phyloP scores from a whole-genome alignment of 225 moss, liverwort and hornwort species.

The Sphagnum contortum region DNA sequence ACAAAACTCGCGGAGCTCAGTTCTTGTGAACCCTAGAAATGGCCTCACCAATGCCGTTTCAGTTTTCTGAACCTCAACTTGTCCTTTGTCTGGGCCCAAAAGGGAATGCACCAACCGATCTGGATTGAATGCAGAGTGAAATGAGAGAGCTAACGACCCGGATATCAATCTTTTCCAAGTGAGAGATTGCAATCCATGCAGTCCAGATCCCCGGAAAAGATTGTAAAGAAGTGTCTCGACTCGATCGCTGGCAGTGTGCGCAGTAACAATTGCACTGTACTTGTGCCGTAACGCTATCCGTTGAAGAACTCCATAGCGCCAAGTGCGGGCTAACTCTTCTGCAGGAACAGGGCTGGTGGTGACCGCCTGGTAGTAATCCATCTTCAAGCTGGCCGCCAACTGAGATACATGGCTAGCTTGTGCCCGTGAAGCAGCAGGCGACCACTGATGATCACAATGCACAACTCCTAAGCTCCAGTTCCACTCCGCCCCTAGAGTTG shows the following conservation, averaged over 20 bases:
- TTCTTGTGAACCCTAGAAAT: constrained; percentile 67
- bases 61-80: neutral
- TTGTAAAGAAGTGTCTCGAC: constrained; percentile 79
- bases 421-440: constrained; percentile 35
- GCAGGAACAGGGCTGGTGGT: constrained; percentile 46
- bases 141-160: constrained; percentile 29
- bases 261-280: constrained; percentile 59
- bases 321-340: constrained; percentile 59
- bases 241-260: constrained; percentile 84
- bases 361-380: constrained; percentile 69
- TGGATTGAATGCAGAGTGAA: constrained; percentile 32
- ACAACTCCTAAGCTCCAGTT: constrained; percentile 56
- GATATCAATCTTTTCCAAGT: constrained; percentile 61
- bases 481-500: constrained; percentile 41
- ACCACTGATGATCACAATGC: constrained; percentile 89
- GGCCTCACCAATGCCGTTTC: constrained; percentile 52
- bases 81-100: constrained; percentile 13
- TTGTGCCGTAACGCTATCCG: constrained; percentile 57
- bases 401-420: constrained; percentile 68
- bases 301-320: constrained; percentile 75
- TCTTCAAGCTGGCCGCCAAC: constrained; percentile 41
- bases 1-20: constrained; percentile 57
- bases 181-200: constrained; percentile 69
- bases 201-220: constrained; percentile 65
- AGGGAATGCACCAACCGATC: constrained; percentile 16